Conservation (phyloP, 1,139 yeast genomes). For the Blastobotrys raffinosifermentans region DNA sequence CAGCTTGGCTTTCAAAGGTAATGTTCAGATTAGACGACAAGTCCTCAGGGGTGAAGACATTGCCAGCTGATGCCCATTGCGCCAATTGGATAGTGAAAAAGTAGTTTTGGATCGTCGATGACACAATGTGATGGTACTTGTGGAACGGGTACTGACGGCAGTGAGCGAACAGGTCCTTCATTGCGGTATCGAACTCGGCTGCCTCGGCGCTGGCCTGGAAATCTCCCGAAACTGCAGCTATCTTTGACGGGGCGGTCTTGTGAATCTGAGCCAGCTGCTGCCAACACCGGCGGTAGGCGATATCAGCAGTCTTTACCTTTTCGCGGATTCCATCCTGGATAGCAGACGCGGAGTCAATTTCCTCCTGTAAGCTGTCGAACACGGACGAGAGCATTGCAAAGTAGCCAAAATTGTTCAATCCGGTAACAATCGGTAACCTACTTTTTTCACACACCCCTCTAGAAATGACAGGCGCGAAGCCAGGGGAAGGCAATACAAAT, state of each 20-base stretch:
- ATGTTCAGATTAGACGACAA: background rate
- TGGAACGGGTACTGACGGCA: slow-evolving; percentile 20
- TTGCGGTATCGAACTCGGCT: slow-evolving; percentile 3
- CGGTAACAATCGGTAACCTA: no score
- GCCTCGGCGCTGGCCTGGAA: slow-evolving; percentile 1
- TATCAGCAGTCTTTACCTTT: slow-evolving; percentile 13
- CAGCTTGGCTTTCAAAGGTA: slow-evolving; percentile 3
- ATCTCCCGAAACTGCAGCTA: slow-evolving; percentile 4
- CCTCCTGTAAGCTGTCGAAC: slow-evolving; percentile 10
- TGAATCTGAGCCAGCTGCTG: slow-evolving; percentile 16
- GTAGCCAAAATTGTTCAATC: no score
- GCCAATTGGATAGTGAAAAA: slow-evolving; percentile 12
- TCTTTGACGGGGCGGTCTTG: slow-evolving; percentile 8
- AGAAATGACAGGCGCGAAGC: no score
- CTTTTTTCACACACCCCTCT: no score
- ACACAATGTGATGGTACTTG: slow-evolving; percentile 24
- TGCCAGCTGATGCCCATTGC: slow-evolving; percentile 14
- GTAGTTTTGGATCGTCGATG: slow-evolving; percentile 21
- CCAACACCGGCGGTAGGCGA: slow-evolving; percentile 13
- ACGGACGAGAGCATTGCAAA: no score
- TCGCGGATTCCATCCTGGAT: slow-evolving; percentile 12
- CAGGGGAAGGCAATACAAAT: no score
- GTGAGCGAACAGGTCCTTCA: slow-evolving; percentile 8
- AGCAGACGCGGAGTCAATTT: slow-evolving; percentile 8
- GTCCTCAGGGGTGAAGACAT: background rate